These are phyloP conservation scores for Spergularia marina DNA, from an alignment of 148 eudicot species.

Conservation along the genomic window DNA sequence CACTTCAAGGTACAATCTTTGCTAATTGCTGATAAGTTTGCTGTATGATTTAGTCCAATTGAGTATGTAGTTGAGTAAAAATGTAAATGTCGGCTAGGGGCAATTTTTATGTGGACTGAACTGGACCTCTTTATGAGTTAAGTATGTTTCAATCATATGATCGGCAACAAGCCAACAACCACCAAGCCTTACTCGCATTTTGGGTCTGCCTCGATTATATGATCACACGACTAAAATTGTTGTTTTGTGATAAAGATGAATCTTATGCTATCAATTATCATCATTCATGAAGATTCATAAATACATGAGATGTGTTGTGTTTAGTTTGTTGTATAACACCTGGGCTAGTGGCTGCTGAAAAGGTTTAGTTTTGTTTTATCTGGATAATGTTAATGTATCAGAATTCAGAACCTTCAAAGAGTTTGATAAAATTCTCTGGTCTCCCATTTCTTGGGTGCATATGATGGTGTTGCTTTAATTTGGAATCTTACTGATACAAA, in stretches of 20 bases:
- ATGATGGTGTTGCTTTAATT: background rate
- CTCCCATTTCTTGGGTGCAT: background rate
- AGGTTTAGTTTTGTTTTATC: background rate
- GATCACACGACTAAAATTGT: background rate
- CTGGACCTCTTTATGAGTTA: background rate
- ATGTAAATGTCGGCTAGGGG: background rate
- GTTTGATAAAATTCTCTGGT: conserved; percentile 3
- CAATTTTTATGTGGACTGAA: background rate
- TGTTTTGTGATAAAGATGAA: too few species aligned
- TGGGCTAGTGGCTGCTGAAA: background rate
- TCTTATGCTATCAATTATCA: background rate
- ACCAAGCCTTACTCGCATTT: too few species aligned
- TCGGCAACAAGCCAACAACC: too few species aligned
- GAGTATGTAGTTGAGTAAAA: background rate
- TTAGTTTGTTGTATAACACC: background rate
- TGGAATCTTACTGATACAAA: conserved; percentile 2
- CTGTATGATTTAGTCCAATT: background rate
- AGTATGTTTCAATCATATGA: too few species aligned
- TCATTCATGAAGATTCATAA: background rate
- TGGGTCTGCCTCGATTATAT: background rate
- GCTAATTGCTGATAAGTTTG: background rate
- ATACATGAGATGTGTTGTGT: background rate
- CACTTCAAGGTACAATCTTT: conserved; percentile 55
- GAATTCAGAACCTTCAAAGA: background rate
- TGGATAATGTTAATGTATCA: background rate